Conservation (phyloP, 2,329 filamentous ascomycete genomes). For the Pseudogymnoascus sp. region DNA sequence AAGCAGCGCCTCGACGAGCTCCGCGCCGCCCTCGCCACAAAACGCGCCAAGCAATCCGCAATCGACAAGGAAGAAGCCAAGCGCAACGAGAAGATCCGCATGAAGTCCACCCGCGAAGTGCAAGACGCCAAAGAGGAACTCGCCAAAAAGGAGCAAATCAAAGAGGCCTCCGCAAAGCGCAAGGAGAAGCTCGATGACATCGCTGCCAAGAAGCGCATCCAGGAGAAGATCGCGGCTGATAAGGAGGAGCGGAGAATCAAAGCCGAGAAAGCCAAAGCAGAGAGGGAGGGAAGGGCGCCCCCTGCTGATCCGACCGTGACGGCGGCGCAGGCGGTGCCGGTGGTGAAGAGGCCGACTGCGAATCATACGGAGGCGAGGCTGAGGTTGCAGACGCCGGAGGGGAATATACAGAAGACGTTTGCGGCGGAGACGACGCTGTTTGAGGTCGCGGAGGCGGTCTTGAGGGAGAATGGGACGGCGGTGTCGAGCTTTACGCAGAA, state of each 20-base stretch:
- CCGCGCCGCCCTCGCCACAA: constrained; percentile 61
- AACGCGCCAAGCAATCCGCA: constrained; percentile 58
- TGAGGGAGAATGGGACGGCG: constrained; percentile 56
- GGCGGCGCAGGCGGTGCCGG: constrained; percentile 35
- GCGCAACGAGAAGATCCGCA: constrained; percentile 75
- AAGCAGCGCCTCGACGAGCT: constrained; percentile 70
- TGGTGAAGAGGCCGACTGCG: constrained; percentile 37
- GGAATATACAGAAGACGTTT: constrained; percentile 79
- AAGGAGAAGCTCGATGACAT: constrained; percentile 80
- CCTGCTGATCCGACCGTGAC: constrained; percentile 30
- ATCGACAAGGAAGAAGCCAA: constrained; percentile 75
- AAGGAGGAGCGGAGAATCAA: constrained; percentile 83
- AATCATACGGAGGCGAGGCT: constrained; percentile 72
- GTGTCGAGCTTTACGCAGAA: constrained; percentile 76
- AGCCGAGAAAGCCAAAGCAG: constrained; percentile 76
- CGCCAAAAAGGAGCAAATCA: constrained; percentile 79
- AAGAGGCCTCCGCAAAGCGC: constrained; percentile 79
- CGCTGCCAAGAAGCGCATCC: constrained; percentile 80
- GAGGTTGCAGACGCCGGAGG: constrained; percentile 66
- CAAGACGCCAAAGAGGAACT: constrained; percentile 89
- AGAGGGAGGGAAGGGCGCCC: constrained; percentile 63
- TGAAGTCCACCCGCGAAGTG: constrained; percentile 81
- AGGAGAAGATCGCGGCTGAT: constrained; percentile 90
- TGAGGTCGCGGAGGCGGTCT: constrained; percentile 72
- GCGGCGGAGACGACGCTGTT: constrained; percentile 87